A percentile compares a stretch with the other conserved stretches of the same genome.
Evolutionary conservation across 2,329 filamentous ascomycete species (phyloP).

Genomic region (Sporothrix humicola): DNA sequence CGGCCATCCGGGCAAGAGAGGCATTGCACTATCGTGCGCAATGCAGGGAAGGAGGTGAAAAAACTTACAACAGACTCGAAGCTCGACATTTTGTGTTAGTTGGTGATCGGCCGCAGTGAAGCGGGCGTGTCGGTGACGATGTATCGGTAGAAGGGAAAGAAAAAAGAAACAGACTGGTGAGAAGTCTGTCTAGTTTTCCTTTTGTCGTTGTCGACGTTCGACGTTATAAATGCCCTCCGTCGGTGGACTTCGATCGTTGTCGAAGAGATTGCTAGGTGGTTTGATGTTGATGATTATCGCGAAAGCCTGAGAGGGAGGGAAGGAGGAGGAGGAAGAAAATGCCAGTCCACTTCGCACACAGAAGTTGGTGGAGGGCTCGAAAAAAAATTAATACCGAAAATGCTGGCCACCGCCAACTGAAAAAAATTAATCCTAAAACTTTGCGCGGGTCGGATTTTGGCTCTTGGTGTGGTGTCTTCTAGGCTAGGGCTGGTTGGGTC

Average conservation of each 20-base stretch:
- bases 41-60: conserved; percentile 32
- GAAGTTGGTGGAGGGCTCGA: conserved; percentile 29
- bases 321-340: conserved; percentile 28
- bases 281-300: conserved; percentile 36
- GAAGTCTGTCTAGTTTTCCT: conserved; percentile 30
- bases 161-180: conserved; percentile 34
- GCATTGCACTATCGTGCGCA: neutral
- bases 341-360: conserved; percentile 25
- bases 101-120: conserved; percentile 37
- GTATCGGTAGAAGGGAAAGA: conserved; percentile 22
- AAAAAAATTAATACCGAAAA: conserved; percentile 35
- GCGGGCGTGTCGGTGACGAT: conserved; percentile 34
- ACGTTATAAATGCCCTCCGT: conserved; percentile 32
- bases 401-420: conserved; percentile 27
- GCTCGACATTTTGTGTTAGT: conserved; percentile 63
- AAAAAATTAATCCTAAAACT: conserved; percentile 29
- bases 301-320: conserved; percentile 33
- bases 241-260: conserved; percentile 33
- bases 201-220: conserved; percentile 34
- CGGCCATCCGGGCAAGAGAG: neutral
- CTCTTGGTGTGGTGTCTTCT: conserved; percentile 29
- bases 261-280: conserved; percentile 27
- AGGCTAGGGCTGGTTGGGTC: conserved; percentile 35
- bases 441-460: conserved; percentile 29
- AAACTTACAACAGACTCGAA: conserved; percentile 74